A percentile compares a stretch with the other conserved stretches of the same genome.
Evolutionary conservation across 2,329 filamentous ascomycete genomes (phyloP).

Genomic region (Emergomyces africanus): DNA sequence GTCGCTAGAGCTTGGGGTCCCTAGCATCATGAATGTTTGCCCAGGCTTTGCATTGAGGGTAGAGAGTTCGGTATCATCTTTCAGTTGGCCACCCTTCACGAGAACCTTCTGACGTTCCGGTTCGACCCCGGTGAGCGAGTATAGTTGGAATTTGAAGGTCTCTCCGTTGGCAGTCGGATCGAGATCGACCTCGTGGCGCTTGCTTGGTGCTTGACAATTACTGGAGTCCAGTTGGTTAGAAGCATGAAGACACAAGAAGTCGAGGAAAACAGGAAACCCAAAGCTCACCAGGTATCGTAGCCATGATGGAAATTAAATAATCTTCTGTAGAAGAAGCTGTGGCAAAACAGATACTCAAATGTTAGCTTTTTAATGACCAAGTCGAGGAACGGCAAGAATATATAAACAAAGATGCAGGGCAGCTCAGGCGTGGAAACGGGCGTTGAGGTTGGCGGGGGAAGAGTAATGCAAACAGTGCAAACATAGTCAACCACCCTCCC

Average conservation of each 20-base stretch:
- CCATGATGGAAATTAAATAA: constrained; percentile 30
- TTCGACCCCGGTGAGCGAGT: constrained; percentile 88
- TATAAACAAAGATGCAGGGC: constrained; percentile 1
- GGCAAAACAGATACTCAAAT: constrained; percentile 1
- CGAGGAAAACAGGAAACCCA: neutral
- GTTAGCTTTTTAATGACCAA: neutral
- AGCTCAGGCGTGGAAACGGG: neutral
- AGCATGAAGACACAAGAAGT: neutral
- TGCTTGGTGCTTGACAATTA: constrained; percentile 89
- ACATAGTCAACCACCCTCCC: constrained; percentile 12
- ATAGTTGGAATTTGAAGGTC: constrained; percentile 91
- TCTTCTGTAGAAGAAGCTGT: neutral
- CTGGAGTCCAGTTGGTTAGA: constrained; percentile 32
- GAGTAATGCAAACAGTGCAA: constrained; percentile 23
- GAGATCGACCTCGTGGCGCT: constrained; percentile 87
- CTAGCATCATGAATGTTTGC: constrained; percentile 93
- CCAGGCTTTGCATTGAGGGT: constrained; percentile 75
- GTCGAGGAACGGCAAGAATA: neutral
- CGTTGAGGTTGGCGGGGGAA: neutral
- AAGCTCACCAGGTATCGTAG: constrained; percentile 42
- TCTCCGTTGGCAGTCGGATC: constrained; percentile 75
- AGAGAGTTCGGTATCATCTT: constrained; percentile 81
- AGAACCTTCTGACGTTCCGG: constrained; percentile 93
- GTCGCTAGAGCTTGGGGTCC: constrained; percentile 60
- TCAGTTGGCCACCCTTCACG: constrained; percentile 86